Evolutionary conservation across 192 early-diverging fungal species (phyloP).

Genomic region (Coemansia sp.): DNA sequence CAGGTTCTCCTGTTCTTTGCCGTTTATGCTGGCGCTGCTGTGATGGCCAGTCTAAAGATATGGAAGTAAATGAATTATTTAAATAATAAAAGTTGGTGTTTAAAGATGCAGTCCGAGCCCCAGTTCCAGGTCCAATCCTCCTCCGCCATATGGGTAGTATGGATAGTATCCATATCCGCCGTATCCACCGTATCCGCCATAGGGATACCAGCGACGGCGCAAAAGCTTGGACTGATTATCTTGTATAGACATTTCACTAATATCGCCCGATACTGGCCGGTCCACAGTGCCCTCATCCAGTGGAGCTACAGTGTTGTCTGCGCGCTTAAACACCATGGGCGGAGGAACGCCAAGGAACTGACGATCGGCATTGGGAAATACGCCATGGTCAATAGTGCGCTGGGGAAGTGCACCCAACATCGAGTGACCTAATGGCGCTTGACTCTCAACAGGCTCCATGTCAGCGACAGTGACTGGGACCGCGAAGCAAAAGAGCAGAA

Average conservation of each 20-base stretch:
- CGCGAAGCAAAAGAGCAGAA: neutral
- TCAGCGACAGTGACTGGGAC: neutral
- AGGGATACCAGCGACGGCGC: constrained; percentile 19
- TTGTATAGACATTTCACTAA: neutral
- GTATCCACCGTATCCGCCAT: constrained; percentile 12
- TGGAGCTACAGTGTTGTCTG: neutral
- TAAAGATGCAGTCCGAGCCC: constrained; percentile 12
- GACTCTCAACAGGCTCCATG: neutral
- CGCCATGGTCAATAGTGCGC: neutral
- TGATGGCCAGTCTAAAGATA: constrained; percentile 43
- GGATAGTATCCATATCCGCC: constrained; percentile 12
- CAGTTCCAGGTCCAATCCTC: constrained; percentile 10
- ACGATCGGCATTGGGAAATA: neutral
- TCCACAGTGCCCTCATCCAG: neutral
- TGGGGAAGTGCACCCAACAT: constrained; percentile 7
- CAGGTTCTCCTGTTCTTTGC: constrained; percentile 39
- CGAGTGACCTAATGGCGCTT: neutral
- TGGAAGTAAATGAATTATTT: constrained; percentile 28
- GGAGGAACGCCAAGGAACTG: neutral
- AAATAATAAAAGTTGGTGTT: neutral
- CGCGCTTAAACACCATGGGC: neutral
- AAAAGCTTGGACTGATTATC: neutral
- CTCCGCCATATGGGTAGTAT: constrained; percentile 17
- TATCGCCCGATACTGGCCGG: constrained; percentile 3
- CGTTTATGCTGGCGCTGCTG: constrained; percentile 45